These are phyloP conservation scores for Pontederia crassipes DNA, from an alignment of 176 grass and related monocot species.

Conservation along the genomic window DNA sequence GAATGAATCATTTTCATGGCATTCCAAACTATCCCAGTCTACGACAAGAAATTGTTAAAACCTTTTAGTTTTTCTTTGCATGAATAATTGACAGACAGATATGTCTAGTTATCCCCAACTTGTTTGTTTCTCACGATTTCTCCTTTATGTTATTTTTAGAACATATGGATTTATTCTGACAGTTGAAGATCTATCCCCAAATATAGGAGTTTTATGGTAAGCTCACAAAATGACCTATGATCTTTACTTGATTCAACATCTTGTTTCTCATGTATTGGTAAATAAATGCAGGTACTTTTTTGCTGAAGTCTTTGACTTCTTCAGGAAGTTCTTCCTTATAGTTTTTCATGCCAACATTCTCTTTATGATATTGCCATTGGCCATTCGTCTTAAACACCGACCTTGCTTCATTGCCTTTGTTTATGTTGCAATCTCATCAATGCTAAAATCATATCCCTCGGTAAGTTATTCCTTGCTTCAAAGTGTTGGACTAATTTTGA, in stretches of 20 bases:
- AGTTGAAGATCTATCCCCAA: constrained; percentile 69
- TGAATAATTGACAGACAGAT: too few species aligned
- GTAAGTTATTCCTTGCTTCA: constrained; percentile 33
- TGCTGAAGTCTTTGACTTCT: constrained; percentile 91
- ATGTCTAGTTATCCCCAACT: too few species aligned
- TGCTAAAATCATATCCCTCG: constrained; percentile 94
- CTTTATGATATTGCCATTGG: constrained; percentile 89
- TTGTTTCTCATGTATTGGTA: constrained; percentile 20
- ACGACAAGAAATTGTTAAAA: too few species aligned
- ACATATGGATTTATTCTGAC: constrained; percentile 82
- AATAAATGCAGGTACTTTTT: constrained; percentile 91
- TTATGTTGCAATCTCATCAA: constrained; percentile 56
- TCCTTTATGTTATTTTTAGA: constrained; percentile 24
- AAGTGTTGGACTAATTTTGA: too few species aligned
- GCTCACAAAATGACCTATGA: neutral
- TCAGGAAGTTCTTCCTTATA: constrained; percentile 93
- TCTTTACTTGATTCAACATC: constrained; percentile 2
- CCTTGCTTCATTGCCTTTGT: constrained; percentile 91
- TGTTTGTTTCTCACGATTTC: constrained; percentile 2
- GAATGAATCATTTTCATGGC: too few species aligned
- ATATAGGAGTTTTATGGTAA: constrained; percentile 85
- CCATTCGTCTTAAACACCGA: constrained; percentile 62
- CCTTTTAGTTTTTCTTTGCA: too few species aligned
- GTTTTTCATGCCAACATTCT: constrained; percentile 93
- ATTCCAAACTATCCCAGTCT: too few species aligned